Base-by-base conservation (phyloP, 2,329 filamentous ascomycete genomes). In the Sporothrix schenckii region DNA sequence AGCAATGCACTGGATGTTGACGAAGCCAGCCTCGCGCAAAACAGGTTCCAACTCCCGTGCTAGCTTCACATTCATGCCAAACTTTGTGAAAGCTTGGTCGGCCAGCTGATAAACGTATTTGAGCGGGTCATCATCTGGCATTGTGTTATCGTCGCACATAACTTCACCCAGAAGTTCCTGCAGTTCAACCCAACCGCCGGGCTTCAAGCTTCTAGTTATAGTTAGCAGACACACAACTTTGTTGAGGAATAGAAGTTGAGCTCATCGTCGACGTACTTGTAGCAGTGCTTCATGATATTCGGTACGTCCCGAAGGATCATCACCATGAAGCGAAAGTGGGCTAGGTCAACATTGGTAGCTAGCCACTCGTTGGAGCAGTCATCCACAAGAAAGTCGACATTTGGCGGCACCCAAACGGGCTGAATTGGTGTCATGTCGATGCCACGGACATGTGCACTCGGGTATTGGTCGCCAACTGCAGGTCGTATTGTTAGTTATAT, bases 291-390 rank as follows among this genome's bases (percentile, higher is more conserved):
- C 60, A 86, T 79, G 1, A 87, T 75, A n/a, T 74, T 78, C 3
- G 79, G 79, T 83, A 85, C 87, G 74, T 88, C 81, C 54, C 80
- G 83, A 56, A 89, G 82, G 1, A 83, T 81, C 77, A 83, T 83
- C 13, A 85, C 83, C 1, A 85, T 85, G 69, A 87, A 84, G 2
- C 88, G 82, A 21, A 84, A 83, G 75, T 89, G 87, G 13, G 88
- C 83, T 71, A 86, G 87, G 75, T 89, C 87, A 71, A 86, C 89
- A 68, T 84, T 80, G 69, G 84, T 81, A 66, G 84, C 82, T 9
- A 83, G 83, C 87, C 87, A 89, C 4, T 78, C 76, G 68, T 82
- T 81, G 74, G 88, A 86, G 39, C 85, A 81, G 72, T 74, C 72
- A 58, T 74, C 73, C 10, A 74, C 70, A 14, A 73, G 58, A 49